Conservation (phyloP, 495 filamentous ascomycete genomes). For the Xylaria curta region DNA sequence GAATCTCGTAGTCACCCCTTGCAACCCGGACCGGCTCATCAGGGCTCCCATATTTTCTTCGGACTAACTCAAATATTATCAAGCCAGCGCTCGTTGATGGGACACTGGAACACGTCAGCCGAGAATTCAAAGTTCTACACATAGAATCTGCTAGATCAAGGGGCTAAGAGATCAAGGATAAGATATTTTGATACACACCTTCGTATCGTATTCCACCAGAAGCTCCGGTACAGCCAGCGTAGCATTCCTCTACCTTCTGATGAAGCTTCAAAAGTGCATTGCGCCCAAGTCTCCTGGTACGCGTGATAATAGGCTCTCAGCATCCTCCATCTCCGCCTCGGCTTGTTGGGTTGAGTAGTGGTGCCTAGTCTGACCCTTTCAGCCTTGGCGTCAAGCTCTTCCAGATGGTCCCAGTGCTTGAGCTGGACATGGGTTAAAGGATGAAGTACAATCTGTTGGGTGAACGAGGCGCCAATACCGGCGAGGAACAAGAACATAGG, state of each 20-base stretch:
- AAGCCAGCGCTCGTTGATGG: conserved; percentile 88
- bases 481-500: conserved; percentile 81
- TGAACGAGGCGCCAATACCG: conserved; percentile 74
- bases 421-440: conserved; percentile 77
- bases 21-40: conserved; percentile 65
- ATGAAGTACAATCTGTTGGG: conserved; percentile 80
- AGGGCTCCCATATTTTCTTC: conserved; percentile 75
- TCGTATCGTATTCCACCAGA: conserved; percentile 73
- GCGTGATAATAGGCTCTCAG: conserved; percentile 72
- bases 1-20: conserved; percentile 75
- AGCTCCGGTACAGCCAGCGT: conserved; percentile 78
- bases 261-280: conserved; percentile 68
- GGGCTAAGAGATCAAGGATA: neutral
- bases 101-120: conserved; percentile 45
- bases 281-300: conserved; percentile 76
- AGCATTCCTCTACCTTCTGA: conserved; percentile 67
- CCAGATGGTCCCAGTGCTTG: conserved; percentile 78
- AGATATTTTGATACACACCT: neutral
- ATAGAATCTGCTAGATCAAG: neutral
- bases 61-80: conserved; percentile 87
- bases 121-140: neutral
- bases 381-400: conserved; percentile 70
- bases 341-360: conserved; percentile 33
- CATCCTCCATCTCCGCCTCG: conserved; percentile 57
- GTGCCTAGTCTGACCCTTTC: conserved; percentile 49